Base-by-base conservation (phyloP, 805 yeast species). In the Candida ascalaphidarum region DNA sequence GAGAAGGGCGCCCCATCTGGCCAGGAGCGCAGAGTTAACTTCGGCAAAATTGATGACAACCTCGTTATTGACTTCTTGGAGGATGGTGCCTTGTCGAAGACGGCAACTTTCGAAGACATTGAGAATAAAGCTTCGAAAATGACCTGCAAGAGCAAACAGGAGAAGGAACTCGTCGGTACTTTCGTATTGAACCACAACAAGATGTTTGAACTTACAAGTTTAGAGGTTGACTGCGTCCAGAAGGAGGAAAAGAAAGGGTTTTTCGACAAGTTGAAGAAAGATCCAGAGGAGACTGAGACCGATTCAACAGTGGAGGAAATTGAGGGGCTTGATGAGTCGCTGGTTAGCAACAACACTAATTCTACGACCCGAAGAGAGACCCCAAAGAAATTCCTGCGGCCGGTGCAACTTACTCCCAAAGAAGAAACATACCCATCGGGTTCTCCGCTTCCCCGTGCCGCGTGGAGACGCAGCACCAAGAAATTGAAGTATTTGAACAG, bases 401-500 rank as follows among this genome's bases (percentile, higher is more conserved):
- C 52, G 2, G 21, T 51, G 15, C 17, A 37, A 5, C 38, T 66
- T 26, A 32, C 56, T 13, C 52, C 63, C 10, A 59, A 74, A 10
- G 58, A 63, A 26, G 75, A 83, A 14, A 43, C 68, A 39, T 71
- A 73, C 30, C 30, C 64, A 2, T 50, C 37, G 10, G 32, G 50
- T 21, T 47, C 50, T 31, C 65, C 68, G 15, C 40, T 61, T 29
- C 39, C 44, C 13, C 35, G 34, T 20, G 32, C 67, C 3, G 53
- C 71, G 11, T 75, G 72, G 37, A 57, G 56, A 34, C 50, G 52
- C 15, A 55, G 78, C 7, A 50, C 55, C 17, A 42, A 54, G 4
- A 75, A 74, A 33, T 60, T 89, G 41, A 52, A 55, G 21, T 56
- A 56, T 11, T 61, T 80, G 48, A 75, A 72, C 32, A 46, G 49